Evolutionary conservation across 495 filamentous ascomycete genomes (phyloP).

Genomic region (Hyaloscypha bicolor): DNA sequence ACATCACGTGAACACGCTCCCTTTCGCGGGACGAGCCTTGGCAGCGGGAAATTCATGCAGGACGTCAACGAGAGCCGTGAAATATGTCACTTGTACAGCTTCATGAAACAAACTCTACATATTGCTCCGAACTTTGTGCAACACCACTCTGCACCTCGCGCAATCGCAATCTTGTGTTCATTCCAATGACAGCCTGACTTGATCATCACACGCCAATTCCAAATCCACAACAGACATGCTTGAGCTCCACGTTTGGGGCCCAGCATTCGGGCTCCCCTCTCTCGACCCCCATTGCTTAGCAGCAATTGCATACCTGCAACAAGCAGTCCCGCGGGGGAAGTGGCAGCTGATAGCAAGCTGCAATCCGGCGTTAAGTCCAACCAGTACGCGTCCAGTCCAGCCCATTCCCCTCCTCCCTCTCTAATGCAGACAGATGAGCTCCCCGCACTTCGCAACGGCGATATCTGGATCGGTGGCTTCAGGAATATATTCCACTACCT

Average conservation of each 20-base stretch:
- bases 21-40: not conserved
- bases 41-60: not conserved
- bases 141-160: not conserved
- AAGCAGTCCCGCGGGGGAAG: constrained; percentile 54
- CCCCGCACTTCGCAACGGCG: constrained; percentile 69
- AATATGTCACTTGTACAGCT: not conserved
- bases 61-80: not conserved
- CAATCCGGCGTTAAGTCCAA: constrained; percentile 74
- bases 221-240: constrained; percentile 42
- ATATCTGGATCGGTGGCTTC: constrained; percentile 70
- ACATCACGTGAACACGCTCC: not conserved
- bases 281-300: constrained; percentile 88
- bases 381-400: constrained; percentile 55
- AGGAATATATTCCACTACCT: constrained; percentile 74
- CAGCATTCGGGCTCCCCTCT: constrained; percentile 83
- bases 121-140: not conserved
- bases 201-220: not conserved
- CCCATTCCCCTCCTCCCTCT: not conserved
- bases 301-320: constrained; percentile 68
- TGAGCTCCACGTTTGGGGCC: constrained; percentile 90
- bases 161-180: not conserved
- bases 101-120: not conserved
- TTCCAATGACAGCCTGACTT: not conserved
- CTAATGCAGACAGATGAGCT: constrained; percentile 60
- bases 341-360: constrained; percentile 80